phyloP scores from a whole-genome alignment of 768 basidiomycete species.

The Lactarius pseudohatsudake region DNA sequence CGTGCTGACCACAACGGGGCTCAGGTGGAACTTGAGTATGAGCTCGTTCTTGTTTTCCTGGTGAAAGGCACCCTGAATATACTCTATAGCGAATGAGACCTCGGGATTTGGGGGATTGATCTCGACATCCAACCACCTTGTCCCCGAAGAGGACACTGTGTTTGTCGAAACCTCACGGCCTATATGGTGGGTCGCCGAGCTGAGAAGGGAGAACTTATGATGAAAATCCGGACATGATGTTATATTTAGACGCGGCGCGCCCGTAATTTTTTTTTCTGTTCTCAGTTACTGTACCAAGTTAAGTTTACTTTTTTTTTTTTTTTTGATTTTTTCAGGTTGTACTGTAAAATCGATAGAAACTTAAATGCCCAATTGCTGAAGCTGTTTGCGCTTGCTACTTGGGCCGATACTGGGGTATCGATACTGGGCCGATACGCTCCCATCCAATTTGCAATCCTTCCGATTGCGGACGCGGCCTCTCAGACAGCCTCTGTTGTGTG shows the following conservation, averaged over 20 bases:
- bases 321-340: constrained; percentile 1
- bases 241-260: background rate
- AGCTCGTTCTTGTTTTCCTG: constrained; percentile 16
- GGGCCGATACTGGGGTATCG: background rate
- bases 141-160: constrained; percentile 62
- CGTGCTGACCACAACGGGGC: constrained; percentile 74
- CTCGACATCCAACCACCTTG: constrained; percentile 92
- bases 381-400: background rate
- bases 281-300: background rate
- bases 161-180: constrained; percentile 76
- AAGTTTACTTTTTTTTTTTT: background rate
- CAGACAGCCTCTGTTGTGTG: background rate
- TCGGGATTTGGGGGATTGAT: constrained; percentile 85
- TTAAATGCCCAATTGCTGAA: background rate
- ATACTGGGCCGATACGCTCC: constrained; percentile 1
- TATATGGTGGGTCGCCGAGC: constrained; percentile 88
- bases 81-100: constrained; percentile 47
- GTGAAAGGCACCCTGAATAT: background rate
- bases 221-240: background rate
- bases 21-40: constrained; percentile 88
- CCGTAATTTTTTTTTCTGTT: background rate
- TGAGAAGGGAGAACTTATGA: constrained; percentile 34
- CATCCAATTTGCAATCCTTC: background rate
- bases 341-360: background rate
- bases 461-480: background rate